Percentiles rank a stretch among this genome's conserved stretches.
These are phyloP conservation scores for Solanum hybrid DNA, from an alignment of 305 asterid species.

Conservation along the genomic window DNA sequence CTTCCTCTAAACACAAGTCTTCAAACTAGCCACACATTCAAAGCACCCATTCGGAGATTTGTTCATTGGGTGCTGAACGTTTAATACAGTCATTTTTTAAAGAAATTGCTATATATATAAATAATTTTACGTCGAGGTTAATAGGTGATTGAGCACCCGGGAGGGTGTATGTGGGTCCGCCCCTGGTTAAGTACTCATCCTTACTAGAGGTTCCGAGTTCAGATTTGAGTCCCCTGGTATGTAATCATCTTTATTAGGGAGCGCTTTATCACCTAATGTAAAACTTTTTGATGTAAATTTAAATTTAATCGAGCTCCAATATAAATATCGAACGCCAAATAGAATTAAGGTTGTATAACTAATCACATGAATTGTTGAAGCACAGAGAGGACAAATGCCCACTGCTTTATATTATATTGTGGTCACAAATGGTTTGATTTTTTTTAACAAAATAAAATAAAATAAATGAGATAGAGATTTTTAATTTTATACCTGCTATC, in stretches of 20 bases:
- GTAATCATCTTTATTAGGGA: fast-evolving
- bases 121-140: neutral
- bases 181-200: too few species aligned
- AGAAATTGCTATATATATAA: too few species aligned
- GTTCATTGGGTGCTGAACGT: neutral
- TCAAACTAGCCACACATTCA: neutral
- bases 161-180: neutral
- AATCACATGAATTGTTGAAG: neutral
- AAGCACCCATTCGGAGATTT: neutral
- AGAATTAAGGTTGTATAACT: neutral
- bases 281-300: fast-evolving
- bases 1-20: neutral
- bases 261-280: too few species aligned
- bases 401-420: neutral
- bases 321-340: too few species aligned
- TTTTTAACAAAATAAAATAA: too few species aligned
- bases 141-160: too few species aligned
- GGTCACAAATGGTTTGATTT: neutral
- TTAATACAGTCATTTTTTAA: too few species aligned
- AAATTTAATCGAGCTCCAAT: fast-evolving
- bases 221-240: fast-evolving
- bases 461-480: neutral
- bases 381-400: neutral
- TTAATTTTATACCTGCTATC: too few species aligned
- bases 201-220: too few species aligned